Evolutionary conservation across 768 basidiomycete genomes (phyloP).

Genomic region (Megacollybia marginata): DNA sequence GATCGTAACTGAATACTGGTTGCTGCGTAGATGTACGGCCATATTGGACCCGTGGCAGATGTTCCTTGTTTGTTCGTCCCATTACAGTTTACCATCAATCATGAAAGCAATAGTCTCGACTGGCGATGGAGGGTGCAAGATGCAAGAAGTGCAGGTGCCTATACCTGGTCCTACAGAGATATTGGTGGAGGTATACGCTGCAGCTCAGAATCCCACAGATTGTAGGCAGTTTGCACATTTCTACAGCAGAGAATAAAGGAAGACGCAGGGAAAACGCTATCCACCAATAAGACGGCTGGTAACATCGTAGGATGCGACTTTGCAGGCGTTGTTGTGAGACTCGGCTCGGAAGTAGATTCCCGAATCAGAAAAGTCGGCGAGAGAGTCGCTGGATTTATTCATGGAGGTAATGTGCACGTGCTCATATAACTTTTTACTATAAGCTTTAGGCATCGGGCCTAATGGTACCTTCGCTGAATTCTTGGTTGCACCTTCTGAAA

Average conservation of each 20-base stretch:
- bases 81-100: background rate
- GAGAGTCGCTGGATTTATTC: constrained; percentile 15
- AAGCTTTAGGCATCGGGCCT: background rate
- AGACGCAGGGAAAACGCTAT: constrained; percentile 4
- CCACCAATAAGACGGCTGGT: constrained; percentile 5
- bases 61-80: no score
- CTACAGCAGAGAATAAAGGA: constrained; percentile 7
- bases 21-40: no score
- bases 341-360: constrained; percentile 11
- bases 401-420: constrained; percentile 9
- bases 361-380: constrained; percentile 10
- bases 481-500: constrained; percentile 6
- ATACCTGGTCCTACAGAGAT: constrained; percentile 9
- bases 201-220: constrained; percentile 18
- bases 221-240: constrained; percentile 5
- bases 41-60: no score
- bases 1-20: no score
- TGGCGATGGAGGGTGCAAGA: constrained; percentile 13
- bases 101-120: constrained; percentile 17
- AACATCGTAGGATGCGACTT: constrained; percentile 17
- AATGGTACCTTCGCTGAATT: constrained; percentile 14
- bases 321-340: constrained; percentile 12
- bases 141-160: constrained; percentile 10
- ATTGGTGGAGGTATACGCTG: constrained; percentile 16
- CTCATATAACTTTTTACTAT: background rate